Evolutionary conservation across 2,329 filamentous ascomycete genomes (phyloP).

Genomic region (Pseudogymnoascus sp.): DNA sequence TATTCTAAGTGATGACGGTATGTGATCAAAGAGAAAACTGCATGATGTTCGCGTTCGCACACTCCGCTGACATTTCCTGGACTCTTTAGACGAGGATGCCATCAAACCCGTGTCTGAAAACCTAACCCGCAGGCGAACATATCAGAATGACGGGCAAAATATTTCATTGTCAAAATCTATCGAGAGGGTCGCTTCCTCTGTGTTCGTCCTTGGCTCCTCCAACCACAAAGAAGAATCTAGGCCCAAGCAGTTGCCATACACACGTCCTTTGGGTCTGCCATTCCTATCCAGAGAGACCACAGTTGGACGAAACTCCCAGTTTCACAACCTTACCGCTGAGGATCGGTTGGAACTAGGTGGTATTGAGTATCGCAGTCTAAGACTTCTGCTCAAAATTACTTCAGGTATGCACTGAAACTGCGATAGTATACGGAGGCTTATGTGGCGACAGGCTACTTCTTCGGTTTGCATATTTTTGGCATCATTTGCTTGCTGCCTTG

Average conservation of each 20-base stretch:
- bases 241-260: background rate
- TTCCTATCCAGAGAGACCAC: slow-evolving; percentile 28
- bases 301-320: slow-evolving; percentile 85
- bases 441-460: slow-evolving; percentile 53
- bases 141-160: background rate
- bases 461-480: slow-evolving; percentile 72
- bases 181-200: background rate
- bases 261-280: slow-evolving; percentile 17
- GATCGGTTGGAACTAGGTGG: slow-evolving; percentile 92
- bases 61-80: background rate
- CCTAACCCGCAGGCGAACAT: background rate
- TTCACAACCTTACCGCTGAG: slow-evolving; percentile 77
- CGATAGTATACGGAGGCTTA: background rate
- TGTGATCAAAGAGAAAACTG: background rate
- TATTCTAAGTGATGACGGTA: background rate
- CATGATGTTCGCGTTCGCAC: background rate
- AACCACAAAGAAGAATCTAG: background rate
- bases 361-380: slow-evolving; percentile 89
- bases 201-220: background rate
- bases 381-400: slow-evolving; percentile 41
- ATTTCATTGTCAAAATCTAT: background rate
- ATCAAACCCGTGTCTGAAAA: background rate
- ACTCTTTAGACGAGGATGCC: background rate
- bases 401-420: slow-evolving; percentile 15
- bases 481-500: slow-evolving; percentile 69